Base-by-base conservation (phyloP, 2,329 filamentous ascomycete genomes). In the Parafenestella ontariensis region DNA sequence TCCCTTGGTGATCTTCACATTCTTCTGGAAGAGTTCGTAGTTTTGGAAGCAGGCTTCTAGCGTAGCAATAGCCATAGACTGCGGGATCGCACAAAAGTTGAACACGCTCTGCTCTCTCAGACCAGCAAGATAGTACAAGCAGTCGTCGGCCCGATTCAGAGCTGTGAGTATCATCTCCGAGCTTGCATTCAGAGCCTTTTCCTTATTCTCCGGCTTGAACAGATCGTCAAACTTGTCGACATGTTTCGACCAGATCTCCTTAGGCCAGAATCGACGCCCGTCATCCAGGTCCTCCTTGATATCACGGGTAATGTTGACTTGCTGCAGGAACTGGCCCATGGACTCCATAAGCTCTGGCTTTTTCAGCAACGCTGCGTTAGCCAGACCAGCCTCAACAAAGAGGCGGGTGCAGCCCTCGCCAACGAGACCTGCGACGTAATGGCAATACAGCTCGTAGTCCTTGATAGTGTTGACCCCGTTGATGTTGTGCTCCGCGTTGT, bases 221-320 rank as follows among this genome's bases (percentile, higher is more conserved):
- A 99, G 82, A 71, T 98, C 92, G 36, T 93, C 90, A 76, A 94
- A 98, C 33, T 89, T 86, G 66, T 90, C 86, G 47, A 97, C 93
- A 73, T 99, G 88, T 82, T 96, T 96, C 72, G 90, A 92, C 95
- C 95, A 99, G 71, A 99, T 92, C 79, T 96, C 92, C 76, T 89
- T 90, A 46, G 95, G 95, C 87, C 92, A 99, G 84, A 96, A 99
- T 53, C 91, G 87, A 58, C 95, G 87, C 66, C 89, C 88, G 76
- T 98, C 95, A 54, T 90, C 85, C 66, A 88, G 88, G 72, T 99
- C 95, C 76, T 99, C 95, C 66, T 88, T 87, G 61, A 98, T 85
- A 75, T 99, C 95, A 72, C 95, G 91, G 72, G 98, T 97, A 75
- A 99, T 97, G 82, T 99, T 99, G 62, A 92, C 96, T 82, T 99